A percentile compares a stretch with the other conserved stretches of the same genome.
Evolutionary conservation across 805 yeast species (phyloP).

Genomic region (Scheffersomyces amazonensis): DNA sequence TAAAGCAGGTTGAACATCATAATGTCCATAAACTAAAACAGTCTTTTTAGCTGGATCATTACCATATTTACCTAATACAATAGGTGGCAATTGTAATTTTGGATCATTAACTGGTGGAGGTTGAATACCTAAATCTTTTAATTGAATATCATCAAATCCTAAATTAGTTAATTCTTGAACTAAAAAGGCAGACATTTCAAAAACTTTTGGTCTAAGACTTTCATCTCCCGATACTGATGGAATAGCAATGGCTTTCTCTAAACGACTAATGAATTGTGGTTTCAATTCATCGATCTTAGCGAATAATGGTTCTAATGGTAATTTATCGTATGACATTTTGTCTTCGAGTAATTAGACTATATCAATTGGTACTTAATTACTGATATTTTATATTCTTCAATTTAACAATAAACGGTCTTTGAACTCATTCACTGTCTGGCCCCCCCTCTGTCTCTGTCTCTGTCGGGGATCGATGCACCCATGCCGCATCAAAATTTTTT

Average conservation of each 20-base stretch:
- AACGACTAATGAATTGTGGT: constrained; percentile 68
- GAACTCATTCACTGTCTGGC: no score
- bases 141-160: constrained; percentile 80
- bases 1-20: constrained; percentile 97
- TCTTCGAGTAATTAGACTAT: no score
- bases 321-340: constrained; percentile 38
- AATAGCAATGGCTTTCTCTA: constrained; percentile 84
- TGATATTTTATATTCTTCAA: no score
- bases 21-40: constrained; percentile 91
- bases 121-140: constrained; percentile 82
- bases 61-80: constrained; percentile 89
- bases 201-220: constrained; percentile 80
- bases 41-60: constrained; percentile 79
- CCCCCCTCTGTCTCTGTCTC: no score
- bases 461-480: not conserved
- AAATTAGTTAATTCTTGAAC: constrained; percentile 62
- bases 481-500: not conserved
- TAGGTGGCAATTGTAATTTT: constrained; percentile 81
- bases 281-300: constrained; percentile 70
- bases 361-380: no score
- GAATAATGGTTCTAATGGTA: constrained; percentile 46
- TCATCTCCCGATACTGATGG: constrained; percentile 96
- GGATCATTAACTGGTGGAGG: constrained; percentile 82
- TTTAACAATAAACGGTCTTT: no score
- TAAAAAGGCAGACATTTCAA: constrained; percentile 84